Evolutionary conservation across 2,329 filamentous ascomycete genomes (phyloP).

Genomic region (Neocucurbitaria cava): DNA sequence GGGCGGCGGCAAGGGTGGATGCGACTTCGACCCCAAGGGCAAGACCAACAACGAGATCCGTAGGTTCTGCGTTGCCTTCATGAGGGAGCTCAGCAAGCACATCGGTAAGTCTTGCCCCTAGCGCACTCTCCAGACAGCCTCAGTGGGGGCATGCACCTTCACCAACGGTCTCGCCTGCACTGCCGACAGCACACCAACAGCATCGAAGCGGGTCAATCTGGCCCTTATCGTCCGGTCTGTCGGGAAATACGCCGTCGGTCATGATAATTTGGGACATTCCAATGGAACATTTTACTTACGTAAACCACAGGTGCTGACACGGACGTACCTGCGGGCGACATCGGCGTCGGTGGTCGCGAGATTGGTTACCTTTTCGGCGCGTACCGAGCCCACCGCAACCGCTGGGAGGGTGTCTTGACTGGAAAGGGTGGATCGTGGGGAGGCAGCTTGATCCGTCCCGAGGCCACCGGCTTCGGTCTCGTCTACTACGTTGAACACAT

Average conservation of each 20-base stretch:
- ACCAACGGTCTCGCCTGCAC: conserved; percentile 20
- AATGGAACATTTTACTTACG: conserved; percentile 49
- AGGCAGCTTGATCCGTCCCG: conserved; percentile 90
- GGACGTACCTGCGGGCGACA: conserved; percentile 96
- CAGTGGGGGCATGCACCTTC: conserved; percentile 18
- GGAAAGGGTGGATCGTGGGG: conserved; percentile 95
- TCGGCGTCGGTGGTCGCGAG: conserved; percentile 90
- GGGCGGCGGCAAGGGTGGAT: conserved; percentile 96
- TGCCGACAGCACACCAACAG: conserved; percentile 21
- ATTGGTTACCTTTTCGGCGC: conserved; percentile 94
- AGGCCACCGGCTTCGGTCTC: conserved; percentile 95
- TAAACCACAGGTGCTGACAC: conserved; percentile 72
- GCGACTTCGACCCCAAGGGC: conserved; percentile 99
- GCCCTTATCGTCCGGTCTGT: conserved; percentile 20
- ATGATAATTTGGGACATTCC: conserved; percentile 6
- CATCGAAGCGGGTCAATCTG: conserved; percentile 16
- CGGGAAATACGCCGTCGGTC: conserved; percentile 9
- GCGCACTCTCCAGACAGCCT: conserved; percentile 11
- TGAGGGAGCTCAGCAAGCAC: conserved; percentile 94
- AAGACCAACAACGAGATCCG: conserved; percentile 98
- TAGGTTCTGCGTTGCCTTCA: conserved; percentile 94
- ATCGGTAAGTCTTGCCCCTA: conserved; percentile 59
- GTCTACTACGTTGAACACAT: conserved; percentile 69
- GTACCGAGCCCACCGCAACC: conserved; percentile 86
- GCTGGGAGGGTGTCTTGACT: conserved; percentile 95